phyloP scores from a whole-genome alignment of 148 eudicot genomes.

The Rhododendron kiyosumense region DNA sequence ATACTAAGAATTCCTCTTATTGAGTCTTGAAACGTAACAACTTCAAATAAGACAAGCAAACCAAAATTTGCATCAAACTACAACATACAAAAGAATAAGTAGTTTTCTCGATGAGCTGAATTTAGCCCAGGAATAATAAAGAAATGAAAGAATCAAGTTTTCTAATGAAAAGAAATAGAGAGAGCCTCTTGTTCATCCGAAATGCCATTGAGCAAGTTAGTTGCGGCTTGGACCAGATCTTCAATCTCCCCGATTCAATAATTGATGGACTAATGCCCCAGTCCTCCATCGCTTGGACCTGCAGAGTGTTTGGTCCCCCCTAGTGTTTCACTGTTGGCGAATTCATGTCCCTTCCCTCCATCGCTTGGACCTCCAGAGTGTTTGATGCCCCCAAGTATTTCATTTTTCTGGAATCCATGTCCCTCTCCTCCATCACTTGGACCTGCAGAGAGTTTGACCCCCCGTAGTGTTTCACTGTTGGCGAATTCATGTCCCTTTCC shows the following conservation, averaged over 20 bases:
- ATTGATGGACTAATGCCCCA: background rate
- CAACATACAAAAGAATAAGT: background rate
- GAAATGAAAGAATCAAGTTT: background rate
- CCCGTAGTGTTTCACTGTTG: too few relatives aligned
- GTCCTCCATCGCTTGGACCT: background rate
- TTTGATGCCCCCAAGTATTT: background rate
- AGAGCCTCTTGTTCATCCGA: background rate
- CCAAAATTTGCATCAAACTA: background rate
- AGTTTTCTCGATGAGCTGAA: background rate
- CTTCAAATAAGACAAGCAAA: background rate
- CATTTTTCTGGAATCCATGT: background rate
- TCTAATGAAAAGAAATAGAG: background rate
- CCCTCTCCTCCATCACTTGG: conserved; percentile 14
- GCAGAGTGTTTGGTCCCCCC: background rate
- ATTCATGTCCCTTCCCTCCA: background rate
- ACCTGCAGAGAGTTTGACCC: background rate
- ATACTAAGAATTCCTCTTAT: background rate
- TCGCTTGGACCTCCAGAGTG: conserved; percentile 20
- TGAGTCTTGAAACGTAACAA: background rate
- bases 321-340: background rate
- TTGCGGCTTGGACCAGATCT: background rate
- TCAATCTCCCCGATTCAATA: background rate
- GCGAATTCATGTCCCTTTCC: background rate
- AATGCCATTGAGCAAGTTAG: background rate
- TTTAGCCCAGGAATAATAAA: background rate